These are phyloP conservation scores for Gossypioides kirkii DNA, from an alignment of 345 rosid species.

Conservation along the genomic window DNA sequence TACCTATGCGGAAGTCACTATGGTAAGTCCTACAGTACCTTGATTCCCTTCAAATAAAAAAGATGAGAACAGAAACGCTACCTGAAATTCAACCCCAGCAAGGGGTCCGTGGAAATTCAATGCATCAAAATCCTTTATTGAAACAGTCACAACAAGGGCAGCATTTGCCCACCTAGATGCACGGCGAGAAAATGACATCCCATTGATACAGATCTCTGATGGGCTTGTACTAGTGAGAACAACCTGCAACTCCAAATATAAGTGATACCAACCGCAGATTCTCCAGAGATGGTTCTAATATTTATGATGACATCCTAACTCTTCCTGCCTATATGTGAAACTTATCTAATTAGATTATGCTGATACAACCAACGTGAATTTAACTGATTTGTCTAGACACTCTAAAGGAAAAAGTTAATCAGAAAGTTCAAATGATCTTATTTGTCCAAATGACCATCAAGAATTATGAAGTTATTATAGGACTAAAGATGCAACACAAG, in stretches of 20 bases:
- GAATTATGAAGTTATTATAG: not conserved
- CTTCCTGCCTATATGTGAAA: not conserved
- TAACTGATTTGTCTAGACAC: not conserved
- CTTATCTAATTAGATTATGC: not conserved
- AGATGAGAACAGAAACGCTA: conserved; percentile 17
- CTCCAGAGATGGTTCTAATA: not conserved
- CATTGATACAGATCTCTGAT: conserved; percentile 85
- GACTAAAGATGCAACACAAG: not conserved
- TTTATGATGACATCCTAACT: not conserved
- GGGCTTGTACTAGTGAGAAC: conserved; percentile 87
- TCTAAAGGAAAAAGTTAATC: not conserved
- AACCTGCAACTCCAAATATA: conserved; percentile 43
- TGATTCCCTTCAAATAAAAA: not conserved
- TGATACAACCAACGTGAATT: not conserved
- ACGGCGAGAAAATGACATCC: conserved; percentile 96
- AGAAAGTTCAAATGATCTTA: not conserved
- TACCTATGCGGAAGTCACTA: not conserved
- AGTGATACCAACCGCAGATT: not conserved
- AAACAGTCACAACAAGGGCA: conserved; percentile 77
- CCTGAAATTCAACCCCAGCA: conserved; percentile 94
- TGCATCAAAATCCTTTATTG: conserved; percentile 59
- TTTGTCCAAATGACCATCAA: not conserved
- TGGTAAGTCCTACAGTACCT: not conserved
- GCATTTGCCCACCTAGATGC: conserved; percentile 98
- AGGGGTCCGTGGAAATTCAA: conserved; percentile 73